Evolutionary conservation across 495 filamentous ascomycete genomes (phyloP), one percentile per base, ranked within the genome.

Genomic region (Penicillium simplicissimum): DNA sequence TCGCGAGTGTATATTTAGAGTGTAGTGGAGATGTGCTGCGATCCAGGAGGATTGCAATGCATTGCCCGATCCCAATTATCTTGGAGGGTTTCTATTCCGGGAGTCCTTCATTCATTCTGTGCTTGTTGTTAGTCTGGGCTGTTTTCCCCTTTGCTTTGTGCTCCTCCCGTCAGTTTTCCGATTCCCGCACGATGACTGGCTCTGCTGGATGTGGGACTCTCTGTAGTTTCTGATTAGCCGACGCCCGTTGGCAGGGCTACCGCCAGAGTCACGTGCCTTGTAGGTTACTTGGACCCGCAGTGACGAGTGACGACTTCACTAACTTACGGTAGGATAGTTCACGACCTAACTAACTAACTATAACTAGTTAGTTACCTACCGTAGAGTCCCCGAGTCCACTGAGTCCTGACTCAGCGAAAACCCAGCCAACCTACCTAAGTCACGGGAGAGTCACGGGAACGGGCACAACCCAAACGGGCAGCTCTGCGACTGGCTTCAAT

Each of bases 241-340:
- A 21, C 1, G 0, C 0, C 10, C 40, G 69, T 71, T 71, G 67
- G 67, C 69, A 64, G 69, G 69, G 40, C 67, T 69, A 69, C 69
- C 43, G 43, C 59, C 8, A 52, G 25, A 47, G 48, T 52, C 48
- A 52, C 48, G 48, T 52, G 48, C 14, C 1, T 14, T 33, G 10
- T 8, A 31, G 42, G 42, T 45, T 45, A 45, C 8, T 45, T 45
- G 42, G 42, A 45, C 42, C 42, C 42, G 42, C 42, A 2, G 28
- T 3, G 23, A 31, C 28, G n/a, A n/a, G n/a, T n/a, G n/a, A n/a
- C n/a, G n/a, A n/a, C n/a, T n/a, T n/a, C n/a, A n/a, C n/a, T n/a
- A n/a, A n/a, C n/a, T n/a, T n/a, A n/a, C n/a, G n/a, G n/a, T n/a
- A n/a, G n/a, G n/a, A n/a, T n/a, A n/a, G n/a, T n/a, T n/a, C n/a